A percentile compares a stretch with the other conserved stretches of the same genome.
These are phyloP conservation scores for Paxillus rubicundulus DNA, from an alignment of 768 basidiomycete species.

Conservation along the genomic window DNA sequence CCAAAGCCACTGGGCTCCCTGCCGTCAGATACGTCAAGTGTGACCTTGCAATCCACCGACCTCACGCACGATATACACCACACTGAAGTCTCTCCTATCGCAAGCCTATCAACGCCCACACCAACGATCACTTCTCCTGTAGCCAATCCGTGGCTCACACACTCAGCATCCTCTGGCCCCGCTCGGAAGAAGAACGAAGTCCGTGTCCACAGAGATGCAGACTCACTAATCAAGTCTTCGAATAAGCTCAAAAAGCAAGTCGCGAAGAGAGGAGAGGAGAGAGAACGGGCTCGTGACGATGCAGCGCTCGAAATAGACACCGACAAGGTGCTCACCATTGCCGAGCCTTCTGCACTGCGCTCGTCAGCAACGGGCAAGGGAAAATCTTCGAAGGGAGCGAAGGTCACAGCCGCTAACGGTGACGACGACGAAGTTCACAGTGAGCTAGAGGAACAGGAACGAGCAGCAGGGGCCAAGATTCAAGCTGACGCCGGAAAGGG, in stretches of 20 bases:
- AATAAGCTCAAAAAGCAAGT: constrained; percentile 69
- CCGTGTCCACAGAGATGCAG: constrained; percentile 65
- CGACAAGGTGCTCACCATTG: constrained; percentile 15
- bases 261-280: constrained; percentile 54
- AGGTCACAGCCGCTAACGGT: constrained; percentile 15
- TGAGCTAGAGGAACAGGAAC: constrained; percentile 72
- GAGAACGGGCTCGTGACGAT: constrained; percentile 65
- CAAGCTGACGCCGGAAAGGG: constrained; percentile 37
- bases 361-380: constrained; percentile 11
- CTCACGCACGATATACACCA: constrained; percentile 38
- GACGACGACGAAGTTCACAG: constrained; percentile 56
- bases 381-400: constrained; percentile 11
- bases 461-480: constrained; percentile 43
- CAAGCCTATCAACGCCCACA: constrained; percentile 17
- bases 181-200: constrained; percentile 74
- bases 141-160: constrained; percentile 81
- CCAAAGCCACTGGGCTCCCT: constrained; percentile 29
- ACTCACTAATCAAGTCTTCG: constrained; percentile 59
- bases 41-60: constrained; percentile 60
- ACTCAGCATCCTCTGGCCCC: constrained; percentile 40
- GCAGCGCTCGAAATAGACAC: constrained; percentile 72
- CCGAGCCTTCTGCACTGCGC: constrained; percentile 6
- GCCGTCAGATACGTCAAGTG: constrained; percentile 62
- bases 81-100: constrained; percentile 5
- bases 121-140: constrained; percentile 14